Evolutionary conservation across 164 flowering plant species (phyloP).

Genomic region (Tetracentron sinense): DNA sequence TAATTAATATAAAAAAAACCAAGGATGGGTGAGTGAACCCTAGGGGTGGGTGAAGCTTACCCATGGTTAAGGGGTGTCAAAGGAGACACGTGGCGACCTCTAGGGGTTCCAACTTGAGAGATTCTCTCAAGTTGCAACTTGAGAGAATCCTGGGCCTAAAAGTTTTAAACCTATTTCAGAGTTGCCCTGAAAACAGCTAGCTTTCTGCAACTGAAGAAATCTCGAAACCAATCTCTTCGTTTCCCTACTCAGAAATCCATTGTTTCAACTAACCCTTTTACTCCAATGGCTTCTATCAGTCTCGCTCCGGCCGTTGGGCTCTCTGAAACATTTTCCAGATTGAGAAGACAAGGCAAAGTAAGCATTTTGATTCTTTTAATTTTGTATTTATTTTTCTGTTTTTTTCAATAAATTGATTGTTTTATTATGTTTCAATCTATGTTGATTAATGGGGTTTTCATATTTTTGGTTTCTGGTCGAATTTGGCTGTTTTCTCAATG

Average conservation of each 20-base stretch:
- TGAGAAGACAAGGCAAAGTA: slow-evolving; percentile 67
- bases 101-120: too few relatives aligned
- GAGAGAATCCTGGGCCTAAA: too few relatives aligned
- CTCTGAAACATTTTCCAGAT: slow-evolving; percentile 60
- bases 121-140: too few relatives aligned
- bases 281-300: slow-evolving; percentile 48
- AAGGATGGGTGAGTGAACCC: too few relatives aligned
- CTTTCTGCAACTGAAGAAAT: slow-evolving; percentile 13
- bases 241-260: slow-evolving; percentile 5
- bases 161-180: neutral
- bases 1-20: too few relatives aligned
- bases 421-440: neutral
- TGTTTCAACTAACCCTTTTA: slow-evolving; percentile 18
- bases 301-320: slow-evolving; percentile 41
- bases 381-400: neutral
- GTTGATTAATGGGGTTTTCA: neutral
- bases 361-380: slow-evolving; percentile 11
- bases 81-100: too few relatives aligned
- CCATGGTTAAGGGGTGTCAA: too few relatives aligned
- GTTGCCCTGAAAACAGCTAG: slow-evolving; percentile 12
- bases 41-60: too few relatives aligned
- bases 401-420: neutral
- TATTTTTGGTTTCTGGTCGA: neutral
- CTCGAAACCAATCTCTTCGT: neutral
- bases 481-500: neutral